A percentile compares a stretch with the other conserved stretches of the same genome.
phyloP scores from a whole-genome alignment of 768 basidiomycete genomes.

The Kwoniella bestiolae region DNA sequence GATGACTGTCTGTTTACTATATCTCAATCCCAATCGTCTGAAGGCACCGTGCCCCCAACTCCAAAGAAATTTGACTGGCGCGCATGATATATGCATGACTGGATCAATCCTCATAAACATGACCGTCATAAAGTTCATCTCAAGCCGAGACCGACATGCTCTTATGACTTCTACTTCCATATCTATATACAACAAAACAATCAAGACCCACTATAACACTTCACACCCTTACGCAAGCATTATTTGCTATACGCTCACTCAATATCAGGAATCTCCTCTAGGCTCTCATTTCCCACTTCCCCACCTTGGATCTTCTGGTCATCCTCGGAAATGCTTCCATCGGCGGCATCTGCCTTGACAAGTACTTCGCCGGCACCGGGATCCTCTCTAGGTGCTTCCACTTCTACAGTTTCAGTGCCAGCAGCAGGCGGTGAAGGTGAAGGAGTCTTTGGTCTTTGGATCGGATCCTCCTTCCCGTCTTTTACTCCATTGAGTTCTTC shows the following conservation, averaged over 20 bases:
- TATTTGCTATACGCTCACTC: background rate
- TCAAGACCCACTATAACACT: background rate
- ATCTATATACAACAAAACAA: background rate
- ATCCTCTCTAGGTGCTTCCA: background rate
- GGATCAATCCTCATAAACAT: no score
- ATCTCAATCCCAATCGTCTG: no score
- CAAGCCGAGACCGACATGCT: no score
- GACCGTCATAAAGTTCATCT: no score
- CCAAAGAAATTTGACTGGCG: no score
- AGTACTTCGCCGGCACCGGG: no score
- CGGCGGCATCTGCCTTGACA: no score
- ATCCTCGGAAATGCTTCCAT: background rate
- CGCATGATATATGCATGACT: no score
- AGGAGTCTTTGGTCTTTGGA: background rate
- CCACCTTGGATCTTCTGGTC: background rate
- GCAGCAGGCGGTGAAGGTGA: no score
- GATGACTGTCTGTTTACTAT: no score
- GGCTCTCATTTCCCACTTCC: constrained; percentile 8
- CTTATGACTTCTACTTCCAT: no score
- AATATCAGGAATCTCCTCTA: constrained; percentile 28
- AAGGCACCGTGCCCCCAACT: no score
- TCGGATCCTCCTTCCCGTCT: background rate
- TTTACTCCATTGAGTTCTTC: background rate
- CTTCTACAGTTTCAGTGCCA: background rate
- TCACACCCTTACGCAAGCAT: background rate